These are phyloP conservation scores for Ceratobasidium sp. DNA, from an alignment of 1,284 basidiomycete genomes.

Conservation along the genomic window DNA sequence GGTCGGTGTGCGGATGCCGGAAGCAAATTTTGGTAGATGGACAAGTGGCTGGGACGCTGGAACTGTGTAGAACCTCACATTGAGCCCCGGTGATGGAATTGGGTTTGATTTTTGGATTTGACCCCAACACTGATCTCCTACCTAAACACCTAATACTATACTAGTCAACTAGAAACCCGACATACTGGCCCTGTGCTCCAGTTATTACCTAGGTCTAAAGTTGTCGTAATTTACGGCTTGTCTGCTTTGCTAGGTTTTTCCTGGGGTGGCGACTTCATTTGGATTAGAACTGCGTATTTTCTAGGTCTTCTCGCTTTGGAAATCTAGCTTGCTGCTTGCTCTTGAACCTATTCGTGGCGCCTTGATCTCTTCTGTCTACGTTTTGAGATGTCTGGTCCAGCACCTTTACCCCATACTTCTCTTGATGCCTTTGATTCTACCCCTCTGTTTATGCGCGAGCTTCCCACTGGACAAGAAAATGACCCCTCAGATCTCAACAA, in stretches of 20 bases:
- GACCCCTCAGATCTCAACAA: conserved; percentile 59
- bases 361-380: background rate
- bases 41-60: conserved; percentile 19
- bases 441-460: conserved; percentile 92
- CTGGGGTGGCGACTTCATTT: no score
- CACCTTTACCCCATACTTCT: background rate
- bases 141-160: background rate
- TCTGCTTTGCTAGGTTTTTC: no score
- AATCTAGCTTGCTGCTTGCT: no score
- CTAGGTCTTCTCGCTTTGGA: no score
- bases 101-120: conserved; percentile 24
- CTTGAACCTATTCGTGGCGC: no score
- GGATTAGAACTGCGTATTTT: no score
- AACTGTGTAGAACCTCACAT: conserved; percentile 7
- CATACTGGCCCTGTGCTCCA: background rate
- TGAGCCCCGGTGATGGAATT: background rate
- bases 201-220: background rate
- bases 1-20: conserved; percentile 17
- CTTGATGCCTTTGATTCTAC: conserved; percentile 59
- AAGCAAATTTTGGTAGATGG: conserved; percentile 3
- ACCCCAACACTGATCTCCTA: background rate
- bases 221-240: no score
- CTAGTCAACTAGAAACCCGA: background rate
- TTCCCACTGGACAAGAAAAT: conserved; percentile 61
- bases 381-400: background rate